Conservation (phyloP, 495 filamentous ascomycete genomes). For the Hyphodiscus hymeniophilus region DNA sequence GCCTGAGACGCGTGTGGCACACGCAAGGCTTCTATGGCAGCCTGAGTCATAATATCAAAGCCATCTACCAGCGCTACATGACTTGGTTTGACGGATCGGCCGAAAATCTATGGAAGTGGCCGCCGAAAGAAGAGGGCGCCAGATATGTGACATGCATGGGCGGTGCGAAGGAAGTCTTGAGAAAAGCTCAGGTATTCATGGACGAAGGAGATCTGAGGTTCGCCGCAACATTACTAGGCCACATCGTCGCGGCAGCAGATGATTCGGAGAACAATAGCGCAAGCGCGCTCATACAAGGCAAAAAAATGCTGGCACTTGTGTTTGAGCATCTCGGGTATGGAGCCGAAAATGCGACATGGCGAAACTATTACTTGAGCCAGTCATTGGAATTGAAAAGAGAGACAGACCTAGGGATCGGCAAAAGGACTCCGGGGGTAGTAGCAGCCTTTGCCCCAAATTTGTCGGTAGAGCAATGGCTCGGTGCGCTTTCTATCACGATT, state of each 20-base stretch:
- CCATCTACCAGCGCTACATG: conserved; percentile 32
- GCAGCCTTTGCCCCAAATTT: no score
- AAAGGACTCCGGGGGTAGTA: background rate
- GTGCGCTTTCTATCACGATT: background rate
- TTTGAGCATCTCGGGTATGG: conserved; percentile 26
- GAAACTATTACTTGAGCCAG: conserved; percentile 13
- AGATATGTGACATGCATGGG: conserved; percentile 26
- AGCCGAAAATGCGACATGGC: conserved; percentile 12
- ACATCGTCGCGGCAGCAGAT: conserved; percentile 20
- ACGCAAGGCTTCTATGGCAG: conserved; percentile 30
- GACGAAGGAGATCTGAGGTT: conserved; percentile 22
- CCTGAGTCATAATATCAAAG: conserved; percentile 32
- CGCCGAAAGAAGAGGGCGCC: conserved; percentile 22
- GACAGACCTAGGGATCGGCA: background rate
- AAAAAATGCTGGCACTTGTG: conserved; percentile 2
- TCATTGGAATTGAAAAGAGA: conserved; percentile 5
- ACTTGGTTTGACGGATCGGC: conserved; percentile 34
- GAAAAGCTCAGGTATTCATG: conserved; percentile 15
- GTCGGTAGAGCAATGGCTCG: background rate
- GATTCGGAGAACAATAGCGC: conserved; percentile 1
- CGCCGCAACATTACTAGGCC: conserved; percentile 11
- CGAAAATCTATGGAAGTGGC: conserved; percentile 30
- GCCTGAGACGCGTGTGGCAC: conserved; percentile 21
- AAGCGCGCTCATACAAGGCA: no score
- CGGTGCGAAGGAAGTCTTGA: conserved; percentile 19